Base-by-base conservation (phyloP, 306 rosid species). In the Cajanus cajan region DNA sequence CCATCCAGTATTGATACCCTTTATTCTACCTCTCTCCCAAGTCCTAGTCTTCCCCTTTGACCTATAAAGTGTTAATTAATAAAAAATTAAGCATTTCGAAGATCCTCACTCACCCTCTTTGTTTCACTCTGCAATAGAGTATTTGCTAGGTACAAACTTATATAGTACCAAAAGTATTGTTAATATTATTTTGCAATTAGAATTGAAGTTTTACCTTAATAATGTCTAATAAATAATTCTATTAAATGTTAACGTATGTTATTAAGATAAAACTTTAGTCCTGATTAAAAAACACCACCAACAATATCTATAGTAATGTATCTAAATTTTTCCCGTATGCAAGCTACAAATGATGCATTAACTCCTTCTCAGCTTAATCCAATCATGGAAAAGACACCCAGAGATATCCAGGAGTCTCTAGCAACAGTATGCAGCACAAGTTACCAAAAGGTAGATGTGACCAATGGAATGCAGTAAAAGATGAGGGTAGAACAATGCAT, bases 381-480 rank as follows among this genome's bases (percentile, higher is more conserved):
- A 55, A 57, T n/a, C 65, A 57, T 57, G 67, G 21, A 51, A 2
- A 16, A 50, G 62, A 11, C 64, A 37, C 6, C 7, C 1, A 48
- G 24, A 39, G 11, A 44, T 16, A 8, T 5, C 31, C 10, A 47
- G 44, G n/a, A 40, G 25, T 40, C 11, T 24, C 9, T 43, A 44
- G 61, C 59, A 25, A 12, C 45, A 61, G 7, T 15, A 61, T 31
- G 28, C 36, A 62, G 33, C 41, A 73, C 19, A 21, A 45, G 71
- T 16, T 39, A 62, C 37, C 34, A 58, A 24, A 58, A 41, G 68
- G 67, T 15, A 22, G 48, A 55, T 5, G 69, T n/a, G 70, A 59
- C 58, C 79, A 62, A 75, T 37, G 70, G 51, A 65, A 66, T 51
- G 33, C 41, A 22, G 63, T 48, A 50, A 6, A 50, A 44, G 36